A percentile compares a stretch with the other conserved stretches of the same genome.
These are phyloP conservation scores for Naganishia randhawae DNA, from an alignment of 768 basidiomycete species.

Conservation along the genomic window DNA sequence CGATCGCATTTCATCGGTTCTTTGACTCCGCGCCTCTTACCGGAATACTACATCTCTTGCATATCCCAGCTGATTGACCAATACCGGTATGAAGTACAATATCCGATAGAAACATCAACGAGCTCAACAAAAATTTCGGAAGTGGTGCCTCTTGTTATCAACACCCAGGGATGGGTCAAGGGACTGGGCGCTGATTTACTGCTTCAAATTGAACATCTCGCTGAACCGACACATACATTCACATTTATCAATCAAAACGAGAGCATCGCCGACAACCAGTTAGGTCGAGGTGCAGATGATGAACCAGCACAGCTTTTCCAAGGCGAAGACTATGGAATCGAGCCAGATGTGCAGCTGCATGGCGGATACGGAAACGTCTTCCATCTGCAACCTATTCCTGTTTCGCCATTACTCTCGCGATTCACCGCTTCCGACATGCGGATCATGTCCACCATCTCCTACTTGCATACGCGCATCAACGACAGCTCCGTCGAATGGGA, in stretches of 20 bases:
- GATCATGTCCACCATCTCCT: slow-evolving; percentile 66
- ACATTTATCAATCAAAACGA: slow-evolving; percentile 38
- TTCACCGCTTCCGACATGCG: slow-evolving; percentile 69
- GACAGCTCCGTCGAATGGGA: slow-evolving; percentile 60
- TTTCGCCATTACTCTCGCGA: slow-evolving; percentile 53
- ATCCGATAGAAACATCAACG: slow-evolving; percentile 43
- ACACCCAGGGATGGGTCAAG: slow-evolving; percentile 96
- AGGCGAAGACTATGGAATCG: slow-evolving; percentile 12
- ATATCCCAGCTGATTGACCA: slow-evolving; percentile 61
- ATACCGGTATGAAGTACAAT: slow-evolving; percentile 60
- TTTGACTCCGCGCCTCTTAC: slow-evolving; percentile 70
- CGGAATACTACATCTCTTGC: slow-evolving; percentile 69
- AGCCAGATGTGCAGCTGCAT: slow-evolving; percentile 1
- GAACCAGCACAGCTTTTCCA: slow-evolving; percentile 35
- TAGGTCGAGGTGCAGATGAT: background rate
- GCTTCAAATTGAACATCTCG: slow-evolving; percentile 63
- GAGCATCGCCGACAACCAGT: slow-evolving; percentile 8
- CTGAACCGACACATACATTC: slow-evolving; percentile 63
- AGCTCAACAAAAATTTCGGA: slow-evolving; percentile 56
- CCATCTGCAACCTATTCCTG: slow-evolving; percentile 55
- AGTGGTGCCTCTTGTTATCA: slow-evolving; percentile 76
- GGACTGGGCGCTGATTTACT: slow-evolving; percentile 83
- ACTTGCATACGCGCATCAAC: slow-evolving; percentile 59
- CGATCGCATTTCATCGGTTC: slow-evolving; percentile 78
- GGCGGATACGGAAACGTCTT: slow-evolving; percentile 16